Evolutionary conservation across 78 protist genomes (phyloP), one percentile per base, ranked within the genome.

Genomic region (Dictyostelium purpureum): DNA sequence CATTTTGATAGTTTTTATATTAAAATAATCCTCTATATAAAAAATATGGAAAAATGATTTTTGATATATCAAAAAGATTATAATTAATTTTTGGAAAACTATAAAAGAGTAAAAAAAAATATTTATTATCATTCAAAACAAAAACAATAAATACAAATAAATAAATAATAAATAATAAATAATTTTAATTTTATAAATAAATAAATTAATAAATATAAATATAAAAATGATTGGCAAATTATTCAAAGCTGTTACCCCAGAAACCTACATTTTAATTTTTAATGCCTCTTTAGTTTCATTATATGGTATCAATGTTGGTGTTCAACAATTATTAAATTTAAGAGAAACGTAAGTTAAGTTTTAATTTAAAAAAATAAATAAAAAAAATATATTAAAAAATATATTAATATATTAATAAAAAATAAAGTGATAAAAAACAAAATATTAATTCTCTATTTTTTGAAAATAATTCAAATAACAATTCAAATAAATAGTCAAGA

Each of bases 231-330:
- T 67, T 12, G 54, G 42, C 31, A 67, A 67, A 67, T 31, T 67
- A 2, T 67, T 67, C n/a, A 67, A 67, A 67, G 31, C 75, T 37
- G 38, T 67, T 12, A 67, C 75, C 14, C 75, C 75, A 67, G 75
- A 67, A 67, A 18, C 43, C 7, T 67, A 67, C 52, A 67, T 67
- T 21, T 40, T 67, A 33, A 11, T 67, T 7, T 21, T 40, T 6
- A 67, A 67, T n/a, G 49, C 33, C 14, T 14, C 28, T 38, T 40
- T 67, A 38, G 38, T 67, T 21, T 67, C 75, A 21, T 43, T 49
- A 7, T 67, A 67, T 38, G 75, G 75, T 21, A 38, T 67, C 4
- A 67, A 42, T 26, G 28, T 67, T 18, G 38, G 31, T 37, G 31
- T 38, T 49, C 43, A 33, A 38, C n/a, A n/a, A n/a, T n/a, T n/a